These are phyloP conservation scores for Apiospora arundinis DNA, from an alignment of 2,329 filamentous ascomycete genomes.

Conservation along the genomic window DNA sequence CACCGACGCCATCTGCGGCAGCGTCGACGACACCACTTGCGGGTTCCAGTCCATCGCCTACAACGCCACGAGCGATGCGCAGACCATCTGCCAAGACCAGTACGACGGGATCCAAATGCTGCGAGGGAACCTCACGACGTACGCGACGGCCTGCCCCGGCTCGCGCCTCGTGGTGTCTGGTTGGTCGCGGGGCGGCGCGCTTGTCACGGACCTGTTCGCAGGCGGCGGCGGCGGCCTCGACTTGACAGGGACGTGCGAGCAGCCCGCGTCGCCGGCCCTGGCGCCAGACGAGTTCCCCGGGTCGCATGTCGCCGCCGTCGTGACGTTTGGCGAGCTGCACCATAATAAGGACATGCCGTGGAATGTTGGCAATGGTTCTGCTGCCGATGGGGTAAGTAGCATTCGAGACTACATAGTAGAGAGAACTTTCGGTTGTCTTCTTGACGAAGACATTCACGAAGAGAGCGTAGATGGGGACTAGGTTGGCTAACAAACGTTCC, in stretches of 20 bases:
- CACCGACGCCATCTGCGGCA: neutral
- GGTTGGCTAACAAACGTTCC: neutral
- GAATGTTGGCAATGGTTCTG: conserved; percentile 17
- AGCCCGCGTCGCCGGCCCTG: neutral
- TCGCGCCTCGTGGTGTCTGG: conserved; percentile 6
- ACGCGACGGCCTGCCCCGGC: neutral
- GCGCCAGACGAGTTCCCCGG: conserved; percentile 2
- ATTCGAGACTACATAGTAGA: neutral
- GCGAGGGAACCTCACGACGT: neutral
- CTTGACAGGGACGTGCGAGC: neutral
- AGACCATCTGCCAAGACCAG: conserved; percentile 15
- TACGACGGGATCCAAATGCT: neutral
- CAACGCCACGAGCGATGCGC: conserved; percentile 3
- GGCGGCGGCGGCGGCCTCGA: conserved; percentile 16
- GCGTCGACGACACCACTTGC: neutral
- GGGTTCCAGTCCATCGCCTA: conserved; percentile 16
- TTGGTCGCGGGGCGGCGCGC: conserved; percentile 19
- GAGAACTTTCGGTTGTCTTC: too few relatives aligned
- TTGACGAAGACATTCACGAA: too few relatives aligned
- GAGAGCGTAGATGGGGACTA: too few relatives aligned
- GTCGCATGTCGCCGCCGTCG: conserved; percentile 3
- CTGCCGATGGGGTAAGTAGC: conserved; percentile 4
- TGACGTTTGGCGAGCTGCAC: conserved; percentile 21
- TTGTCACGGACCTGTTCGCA: conserved; percentile 1
- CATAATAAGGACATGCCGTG: conserved; percentile 8